Percentiles rank a stretch among this genome's conserved stretches.
Evolutionary conservation across 306 rosid species (phyloP).

Genomic region (Trifolium pratense): DNA sequence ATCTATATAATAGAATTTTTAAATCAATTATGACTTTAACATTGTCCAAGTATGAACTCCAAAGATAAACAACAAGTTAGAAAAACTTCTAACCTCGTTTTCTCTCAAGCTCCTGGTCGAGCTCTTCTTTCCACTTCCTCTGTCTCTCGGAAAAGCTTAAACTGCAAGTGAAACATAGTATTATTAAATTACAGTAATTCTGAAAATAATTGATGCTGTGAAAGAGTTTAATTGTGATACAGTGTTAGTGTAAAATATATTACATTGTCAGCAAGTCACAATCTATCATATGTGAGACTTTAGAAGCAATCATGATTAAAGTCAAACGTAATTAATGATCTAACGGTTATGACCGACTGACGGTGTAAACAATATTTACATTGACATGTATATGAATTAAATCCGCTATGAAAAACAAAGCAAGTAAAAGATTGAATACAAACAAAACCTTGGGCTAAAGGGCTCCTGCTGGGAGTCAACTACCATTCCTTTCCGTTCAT

Average conservation of each 20-base stretch:
- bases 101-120: conserved; percentile 94
- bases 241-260: neutral
- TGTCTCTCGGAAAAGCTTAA: conserved; percentile 83
- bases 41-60: neutral
- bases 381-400: neutral
- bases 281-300: neutral
- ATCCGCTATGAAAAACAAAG: conserved; percentile 14
- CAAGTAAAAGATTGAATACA: conserved; percentile 35
- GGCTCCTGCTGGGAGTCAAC: conserved; percentile 80
- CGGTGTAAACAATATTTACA: neutral
- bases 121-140: conserved; percentile 99
- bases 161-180: conserved; percentile 47
- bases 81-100: conserved; percentile 74
- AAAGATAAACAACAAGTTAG: neutral
- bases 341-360: neutral
- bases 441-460: conserved; percentile 78
- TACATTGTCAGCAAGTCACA: neutral
- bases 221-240: conserved; percentile 27
- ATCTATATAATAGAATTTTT: neutral
- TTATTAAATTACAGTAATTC: conserved; percentile 34
- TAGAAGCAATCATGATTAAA: neutral
- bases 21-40: neutral
- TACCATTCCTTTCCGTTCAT: conserved; percentile 53
- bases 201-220: conserved; percentile 4
- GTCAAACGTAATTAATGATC: neutral